phyloP scores from a whole-genome alignment of 2,329 filamentous ascomycete genomes.

The Ilyonectria mors-panacis region DNA sequence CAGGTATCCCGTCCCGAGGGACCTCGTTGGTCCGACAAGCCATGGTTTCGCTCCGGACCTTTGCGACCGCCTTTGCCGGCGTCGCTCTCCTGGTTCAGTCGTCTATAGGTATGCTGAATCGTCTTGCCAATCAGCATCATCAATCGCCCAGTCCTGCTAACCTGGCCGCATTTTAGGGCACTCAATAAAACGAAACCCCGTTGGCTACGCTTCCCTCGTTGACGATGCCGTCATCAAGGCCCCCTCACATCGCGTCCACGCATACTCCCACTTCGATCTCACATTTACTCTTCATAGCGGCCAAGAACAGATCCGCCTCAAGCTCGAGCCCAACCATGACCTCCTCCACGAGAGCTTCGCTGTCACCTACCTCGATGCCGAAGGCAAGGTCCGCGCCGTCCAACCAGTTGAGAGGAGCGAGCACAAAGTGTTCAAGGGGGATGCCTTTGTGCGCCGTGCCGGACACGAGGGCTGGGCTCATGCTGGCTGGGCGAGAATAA shows the following conservation, averaged over 20 bases:
- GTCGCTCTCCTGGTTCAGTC: constrained; percentile 51
- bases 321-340: constrained; percentile 91
- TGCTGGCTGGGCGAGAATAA: constrained; percentile 89
- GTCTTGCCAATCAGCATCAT: background rate
- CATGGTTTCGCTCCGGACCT: constrained; percentile 53
- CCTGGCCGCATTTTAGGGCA: constrained; percentile 66
- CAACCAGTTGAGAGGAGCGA: constrained; percentile 80
- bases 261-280: constrained; percentile 87
- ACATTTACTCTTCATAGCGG: constrained; percentile 81
- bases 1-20: constrained; percentile 33
- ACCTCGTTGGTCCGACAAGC: constrained; percentile 40
- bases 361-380: constrained; percentile 78
- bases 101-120: constrained; percentile 49
- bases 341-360: constrained; percentile 83
- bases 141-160: constrained; percentile 31
- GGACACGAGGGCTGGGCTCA: constrained; percentile 79
- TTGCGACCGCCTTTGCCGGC: constrained; percentile 51
- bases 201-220: constrained; percentile 80
- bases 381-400: constrained; percentile 77
- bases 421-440: constrained; percentile 89
- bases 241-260: constrained; percentile 82
- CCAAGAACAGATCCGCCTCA: constrained; percentile 80
- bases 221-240: constrained; percentile 85
- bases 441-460: constrained; percentile 77
- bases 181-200: constrained; percentile 81